Evolutionary conservation across 78 protist species (phyloP), one percentile per base, ranked within the genome.

Genomic region (Monosiga brevicollis): DNA sequence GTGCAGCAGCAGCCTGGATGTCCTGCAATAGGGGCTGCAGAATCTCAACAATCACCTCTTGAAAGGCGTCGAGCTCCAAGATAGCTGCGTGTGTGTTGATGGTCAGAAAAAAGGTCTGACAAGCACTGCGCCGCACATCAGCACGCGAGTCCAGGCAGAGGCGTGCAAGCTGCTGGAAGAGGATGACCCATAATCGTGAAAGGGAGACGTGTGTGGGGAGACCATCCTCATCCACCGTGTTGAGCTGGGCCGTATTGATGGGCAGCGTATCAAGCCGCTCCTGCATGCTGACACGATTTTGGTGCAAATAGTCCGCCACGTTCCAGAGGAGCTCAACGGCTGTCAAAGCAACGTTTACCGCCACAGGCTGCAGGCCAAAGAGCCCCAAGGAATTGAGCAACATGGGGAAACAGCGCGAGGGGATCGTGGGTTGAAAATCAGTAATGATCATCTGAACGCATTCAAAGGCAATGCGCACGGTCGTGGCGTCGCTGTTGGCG

Each of bases 301-400:
- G 38, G 35, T 9, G 6, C 38, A 86, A 39, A 62, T 43, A 80
- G 84, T 86, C 88, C 0, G 84, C 42, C 22, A 86, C 74, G 32
- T 73, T 80, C 88, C 88, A 86, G 41, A 86, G 84, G 29, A 86
- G 78, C 10, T 79, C 88, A 55, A 79, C 34, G 40, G 88, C 88
- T 43, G 88, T 86, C 37, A 86, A 80, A 2, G 83, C 38, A 15
- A 86, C 78, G 79, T 86, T 86, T 25, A 86, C n/a, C 39, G 78
- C 88, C 36, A 9, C 39, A 26, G 24, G 79, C 79, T 86, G 88
- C 32, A 11, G 29, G 24, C 86, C 81, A 54, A 83, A 83, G 55
- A 29, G 37, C 15, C 86, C 86, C 20, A 83, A 25, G 22, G 73
- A 74, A 80, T 26, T 34, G 42, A 76, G 10, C 25, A 76, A 0